Conservation (phyloP, 2,329 filamentous ascomycete species). For the Thielaviopsis ethacetica region DNA sequence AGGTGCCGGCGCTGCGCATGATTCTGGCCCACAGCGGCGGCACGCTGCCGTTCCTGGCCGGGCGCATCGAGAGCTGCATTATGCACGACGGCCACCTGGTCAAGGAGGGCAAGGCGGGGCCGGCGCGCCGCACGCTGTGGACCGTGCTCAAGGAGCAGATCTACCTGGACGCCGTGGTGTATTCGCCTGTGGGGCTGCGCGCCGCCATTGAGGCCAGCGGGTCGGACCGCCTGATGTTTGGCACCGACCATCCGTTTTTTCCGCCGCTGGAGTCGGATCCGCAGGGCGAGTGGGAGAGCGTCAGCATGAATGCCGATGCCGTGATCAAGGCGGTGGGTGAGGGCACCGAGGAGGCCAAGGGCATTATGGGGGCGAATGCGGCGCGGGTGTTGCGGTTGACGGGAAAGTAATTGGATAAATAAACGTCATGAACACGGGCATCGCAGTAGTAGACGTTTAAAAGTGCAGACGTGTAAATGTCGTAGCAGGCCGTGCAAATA, state of each 20-base stretch:
- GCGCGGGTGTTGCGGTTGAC: slow-evolving; percentile 28
- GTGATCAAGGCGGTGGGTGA: slow-evolving; percentile 35
- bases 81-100: slow-evolving; percentile 65
- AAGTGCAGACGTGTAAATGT: too few species aligned
- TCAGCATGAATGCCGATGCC: slow-evolving; percentile 34
- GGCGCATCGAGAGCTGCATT: slow-evolving; percentile 76
- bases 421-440: background rate
- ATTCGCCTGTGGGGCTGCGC: slow-evolving; percentile 56
- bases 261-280: slow-evolving; percentile 51
- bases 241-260: slow-evolving; percentile 74
- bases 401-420: slow-evolving; percentile 5
- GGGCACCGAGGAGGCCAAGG: slow-evolving; percentile 29
- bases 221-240: slow-evolving; percentile 58
- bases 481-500: too few species aligned
- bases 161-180: slow-evolving; percentile 76
- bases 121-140: slow-evolving; percentile 34
- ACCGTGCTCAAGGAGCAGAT: slow-evolving; percentile 52
- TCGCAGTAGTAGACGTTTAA: too few species aligned
- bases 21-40: slow-evolving; percentile 79
- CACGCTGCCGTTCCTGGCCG: slow-evolving; percentile 75
- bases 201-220: slow-evolving; percentile 54
- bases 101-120: slow-evolving; percentile 38
- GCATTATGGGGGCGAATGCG: slow-evolving; percentile 44
- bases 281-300: slow-evolving; percentile 52
- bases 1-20: slow-evolving; percentile 50